phyloP scores from a whole-genome alignment of 2,329 filamentous ascomycete genomes.

The Leptographium galeiforme region DNA sequence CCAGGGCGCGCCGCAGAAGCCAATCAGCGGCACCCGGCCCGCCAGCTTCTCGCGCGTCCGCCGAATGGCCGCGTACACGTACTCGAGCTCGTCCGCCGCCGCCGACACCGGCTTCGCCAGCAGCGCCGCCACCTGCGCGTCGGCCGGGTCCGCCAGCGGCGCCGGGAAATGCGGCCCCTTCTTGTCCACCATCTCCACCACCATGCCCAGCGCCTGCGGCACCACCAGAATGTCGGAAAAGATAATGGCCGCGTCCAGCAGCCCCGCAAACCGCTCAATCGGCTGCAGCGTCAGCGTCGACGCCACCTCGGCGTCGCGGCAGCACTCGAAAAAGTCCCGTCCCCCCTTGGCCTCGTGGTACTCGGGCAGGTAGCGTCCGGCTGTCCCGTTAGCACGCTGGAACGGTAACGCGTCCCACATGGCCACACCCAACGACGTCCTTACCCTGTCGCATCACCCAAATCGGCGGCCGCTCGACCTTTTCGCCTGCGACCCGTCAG shows the following conservation, averaged over 20 bases:
- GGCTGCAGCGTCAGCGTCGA: slow-evolving; percentile 91
- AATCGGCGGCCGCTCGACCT: slow-evolving; percentile 83
- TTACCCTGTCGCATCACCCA: slow-evolving; percentile 99
- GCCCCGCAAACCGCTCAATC: slow-evolving; percentile 76
- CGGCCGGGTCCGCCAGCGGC: slow-evolving; percentile 65
- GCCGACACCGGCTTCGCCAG: slow-evolving; percentile 70
- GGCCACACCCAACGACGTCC: not conserved
- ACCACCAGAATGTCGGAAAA: slow-evolving; percentile 98
- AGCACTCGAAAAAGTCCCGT: slow-evolving; percentile 96
- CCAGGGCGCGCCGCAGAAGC: slow-evolving; percentile 95
- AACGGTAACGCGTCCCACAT: not conserved
- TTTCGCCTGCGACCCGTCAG: slow-evolving; percentile 48
- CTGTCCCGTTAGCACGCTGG: slow-evolving; percentile 27
- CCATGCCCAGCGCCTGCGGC: slow-evolving; percentile 95
- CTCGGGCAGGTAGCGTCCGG: slow-evolving; percentile 91
- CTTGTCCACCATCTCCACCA: slow-evolving; percentile 96
- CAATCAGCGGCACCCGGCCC: slow-evolving; percentile 82
- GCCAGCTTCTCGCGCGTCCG: slow-evolving; percentile 77
- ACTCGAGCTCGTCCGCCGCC: slow-evolving; percentile 65
- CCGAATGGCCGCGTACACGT: slow-evolving; percentile 93
- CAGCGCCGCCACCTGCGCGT: slow-evolving; percentile 70
- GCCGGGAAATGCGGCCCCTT: slow-evolving; percentile 90
- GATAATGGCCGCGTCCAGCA: slow-evolving; percentile 94
- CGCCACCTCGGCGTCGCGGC: slow-evolving; percentile 80
- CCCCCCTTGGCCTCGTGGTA: slow-evolving; percentile 90